A percentile compares a stretch with the other conserved stretches of the same genome.
These are phyloP conservation scores for Pinus tabuliformis DNA, from an alignment of 75 land plant genomes.

Conservation along the genomic window DNA sequence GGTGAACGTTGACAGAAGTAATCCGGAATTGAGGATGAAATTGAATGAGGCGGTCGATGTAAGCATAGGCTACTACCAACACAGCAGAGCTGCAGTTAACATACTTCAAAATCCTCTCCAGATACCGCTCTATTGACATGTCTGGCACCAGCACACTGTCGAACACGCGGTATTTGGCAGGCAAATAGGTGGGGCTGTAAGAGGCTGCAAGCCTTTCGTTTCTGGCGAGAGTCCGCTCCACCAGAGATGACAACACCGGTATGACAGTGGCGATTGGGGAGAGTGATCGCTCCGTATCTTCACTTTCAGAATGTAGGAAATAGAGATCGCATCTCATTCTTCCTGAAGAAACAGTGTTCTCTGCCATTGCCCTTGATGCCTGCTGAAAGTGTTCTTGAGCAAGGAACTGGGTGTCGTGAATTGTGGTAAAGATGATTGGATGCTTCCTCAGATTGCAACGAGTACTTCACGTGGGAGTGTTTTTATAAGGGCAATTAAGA, in stretches of 20 bases:
- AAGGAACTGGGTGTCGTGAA: neutral
- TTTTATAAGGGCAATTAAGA: neutral
- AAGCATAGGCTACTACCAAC: slow-evolving; percentile 70
- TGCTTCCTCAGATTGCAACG: neutral
- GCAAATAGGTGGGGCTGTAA: neutral
- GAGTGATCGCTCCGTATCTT: slow-evolving; percentile 17
- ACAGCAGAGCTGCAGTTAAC: slow-evolving; percentile 52
- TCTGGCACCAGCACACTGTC: slow-evolving; percentile 40
- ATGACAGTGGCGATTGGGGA: slow-evolving; percentile 35
- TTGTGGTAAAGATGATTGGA: neutral
- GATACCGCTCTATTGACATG: slow-evolving; percentile 52
- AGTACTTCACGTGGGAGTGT: neutral
- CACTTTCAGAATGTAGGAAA: neutral
- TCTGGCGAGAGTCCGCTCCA: slow-evolving; percentile 57
- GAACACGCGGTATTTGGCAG: slow-evolving; percentile 25
- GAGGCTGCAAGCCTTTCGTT: slow-evolving; percentile 41
- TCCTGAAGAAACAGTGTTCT: slow-evolving; percentile 36
- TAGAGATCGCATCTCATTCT: slow-evolving; percentile 53
- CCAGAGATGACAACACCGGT: slow-evolving; percentile 60
- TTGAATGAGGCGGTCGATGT: slow-evolving; percentile 68
- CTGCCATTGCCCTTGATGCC: neutral
- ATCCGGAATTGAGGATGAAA: slow-evolving; percentile 32
- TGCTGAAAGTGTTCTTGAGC: neutral
- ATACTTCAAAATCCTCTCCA: slow-evolving; percentile 74
- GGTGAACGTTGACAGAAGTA: slow-evolving; percentile 50